phyloP scores from a whole-genome alignment of 176 grass and related monocot species.

The Lolium perenne region DNA sequence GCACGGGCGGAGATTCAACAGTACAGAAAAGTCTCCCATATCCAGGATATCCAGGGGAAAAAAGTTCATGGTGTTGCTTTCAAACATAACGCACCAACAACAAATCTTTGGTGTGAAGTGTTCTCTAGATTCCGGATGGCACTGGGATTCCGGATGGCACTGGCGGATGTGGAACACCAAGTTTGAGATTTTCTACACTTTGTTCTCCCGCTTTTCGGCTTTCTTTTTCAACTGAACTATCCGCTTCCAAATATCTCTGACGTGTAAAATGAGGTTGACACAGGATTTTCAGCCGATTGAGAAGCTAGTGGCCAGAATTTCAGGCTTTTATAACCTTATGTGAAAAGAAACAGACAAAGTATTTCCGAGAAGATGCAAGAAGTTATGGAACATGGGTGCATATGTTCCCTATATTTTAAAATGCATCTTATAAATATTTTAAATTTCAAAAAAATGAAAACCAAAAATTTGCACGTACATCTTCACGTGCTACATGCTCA shows the following conservation, averaged over 20 bases:
- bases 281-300: background rate
- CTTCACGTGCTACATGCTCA: too few relatives aligned
- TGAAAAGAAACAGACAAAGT: background rate
- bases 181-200: conserved; percentile 1
- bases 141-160: too few relatives aligned
- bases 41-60: background rate
- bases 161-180: too few relatives aligned
- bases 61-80: too few relatives aligned
- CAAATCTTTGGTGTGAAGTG: background rate
- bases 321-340: background rate
- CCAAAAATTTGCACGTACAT: too few relatives aligned
- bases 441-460: too few relatives aligned
- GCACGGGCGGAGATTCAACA: background rate
- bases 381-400: too few relatives aligned
- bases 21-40: background rate
- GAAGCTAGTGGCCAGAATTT: background rate
- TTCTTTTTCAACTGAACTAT: conserved; percentile 17
- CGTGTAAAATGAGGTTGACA: background rate
- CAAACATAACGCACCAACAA: too few relatives aligned
- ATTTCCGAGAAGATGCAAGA: background rate
- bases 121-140: conserved; percentile 17
- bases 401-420: too few relatives aligned
- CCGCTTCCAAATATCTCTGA: background rate
- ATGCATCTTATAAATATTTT: too few relatives aligned
- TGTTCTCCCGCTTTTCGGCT: background rate